phyloP scores from a whole-genome alignment of 208 protist genomes.

The Crithidia expoeki region DNA sequence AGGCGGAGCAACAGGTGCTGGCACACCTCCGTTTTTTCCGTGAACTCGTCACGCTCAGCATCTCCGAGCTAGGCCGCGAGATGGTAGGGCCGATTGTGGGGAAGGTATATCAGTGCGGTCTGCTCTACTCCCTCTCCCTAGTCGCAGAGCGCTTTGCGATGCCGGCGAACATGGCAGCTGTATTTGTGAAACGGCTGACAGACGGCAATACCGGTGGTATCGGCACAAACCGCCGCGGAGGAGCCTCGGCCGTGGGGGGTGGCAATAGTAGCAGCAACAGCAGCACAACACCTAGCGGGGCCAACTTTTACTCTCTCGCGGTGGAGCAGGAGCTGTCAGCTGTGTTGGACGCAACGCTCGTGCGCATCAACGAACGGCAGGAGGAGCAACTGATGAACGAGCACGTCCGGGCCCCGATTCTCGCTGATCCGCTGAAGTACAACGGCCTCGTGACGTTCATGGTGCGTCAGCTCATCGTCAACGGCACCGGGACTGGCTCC shows the following conservation, averaged over 20 bases:
- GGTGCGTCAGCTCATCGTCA: slow-evolving; percentile 57
- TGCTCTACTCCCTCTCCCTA: slow-evolving; percentile 72
- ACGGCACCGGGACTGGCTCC: background rate
- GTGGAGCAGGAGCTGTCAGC: slow-evolving; percentile 63
- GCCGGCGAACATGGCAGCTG: slow-evolving; percentile 36
- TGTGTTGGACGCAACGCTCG: slow-evolving; percentile 61
- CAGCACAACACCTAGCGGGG: slow-evolving; percentile 3
- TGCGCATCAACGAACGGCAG: slow-evolving; percentile 79
- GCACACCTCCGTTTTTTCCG: slow-evolving; percentile 76
- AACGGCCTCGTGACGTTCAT: slow-evolving; percentile 77
- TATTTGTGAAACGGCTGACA: slow-evolving; percentile 41
- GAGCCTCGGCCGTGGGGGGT: slow-evolving; percentile 14
- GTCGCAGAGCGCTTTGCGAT: slow-evolving; percentile 77
- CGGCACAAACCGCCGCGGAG: background rate
- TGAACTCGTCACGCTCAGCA: slow-evolving; percentile 59
- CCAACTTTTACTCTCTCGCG: slow-evolving; percentile 52
- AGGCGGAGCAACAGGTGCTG: slow-evolving; percentile 67
- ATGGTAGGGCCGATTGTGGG: slow-evolving; percentile 62
- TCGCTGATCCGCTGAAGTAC: slow-evolving; percentile 67
- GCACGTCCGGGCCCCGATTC: slow-evolving; percentile 58
- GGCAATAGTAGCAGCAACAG: background rate
- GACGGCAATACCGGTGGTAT: slow-evolving; percentile 7
- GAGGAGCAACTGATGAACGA: slow-evolving; percentile 80
- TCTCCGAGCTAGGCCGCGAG: slow-evolving; percentile 58
- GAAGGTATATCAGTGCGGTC: slow-evolving; percentile 60